Percentiles rank a stretch among this genome's conserved stretches.
Conservation (phyloP, 371 early-diverging fungal genomes). For the Apophysomyces ossiformis region DNA sequence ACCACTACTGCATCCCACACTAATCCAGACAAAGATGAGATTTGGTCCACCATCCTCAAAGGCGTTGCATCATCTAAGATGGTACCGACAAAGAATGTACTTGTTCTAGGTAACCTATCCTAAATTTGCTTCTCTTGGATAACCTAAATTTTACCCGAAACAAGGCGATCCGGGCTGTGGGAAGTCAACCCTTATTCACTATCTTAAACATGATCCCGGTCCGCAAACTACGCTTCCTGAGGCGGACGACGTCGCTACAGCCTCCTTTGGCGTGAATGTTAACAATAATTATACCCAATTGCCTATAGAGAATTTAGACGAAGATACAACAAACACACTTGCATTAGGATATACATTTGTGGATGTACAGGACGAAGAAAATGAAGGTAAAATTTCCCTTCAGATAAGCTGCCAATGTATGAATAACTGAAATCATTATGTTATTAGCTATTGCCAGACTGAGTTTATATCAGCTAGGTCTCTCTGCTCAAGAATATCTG, state of each 20-base stretch:
- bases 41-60: slow-evolving; percentile 79
- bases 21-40: slow-evolving; percentile 49
- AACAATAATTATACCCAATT: slow-evolving; percentile 44
- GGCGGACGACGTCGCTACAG: slow-evolving; percentile 40
- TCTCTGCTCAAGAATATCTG: slow-evolving; percentile 72
- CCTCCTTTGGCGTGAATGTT: slow-evolving; percentile 46
- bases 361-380: slow-evolving; percentile 87
- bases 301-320: slow-evolving; percentile 59
- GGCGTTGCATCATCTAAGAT: slow-evolving; percentile 75
- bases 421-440: not conserved
- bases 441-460: slow-evolving; percentile 73
- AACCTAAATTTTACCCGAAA: slow-evolving; percentile 15
- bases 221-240: slow-evolving; percentile 46
- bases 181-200: slow-evolving; percentile 74
- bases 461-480: slow-evolving; percentile 85
- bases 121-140: not conserved
- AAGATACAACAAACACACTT: slow-evolving; percentile 72
- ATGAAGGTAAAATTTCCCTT: slow-evolving; percentile 56
- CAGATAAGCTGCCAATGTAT: no score
- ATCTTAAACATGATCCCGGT: slow-evolving; percentile 68
- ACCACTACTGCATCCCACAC: slow-evolving; percentile 18
- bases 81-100: slow-evolving; percentile 69
- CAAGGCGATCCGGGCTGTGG: slow-evolving; percentile 76
- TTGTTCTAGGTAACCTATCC: slow-evolving; percentile 63
- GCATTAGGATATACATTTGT: slow-evolving; percentile 84